Evolutionary conservation across 176 grass and related monocot genomes (phyloP).

Genomic region (Metroxylon sagu): DNA sequence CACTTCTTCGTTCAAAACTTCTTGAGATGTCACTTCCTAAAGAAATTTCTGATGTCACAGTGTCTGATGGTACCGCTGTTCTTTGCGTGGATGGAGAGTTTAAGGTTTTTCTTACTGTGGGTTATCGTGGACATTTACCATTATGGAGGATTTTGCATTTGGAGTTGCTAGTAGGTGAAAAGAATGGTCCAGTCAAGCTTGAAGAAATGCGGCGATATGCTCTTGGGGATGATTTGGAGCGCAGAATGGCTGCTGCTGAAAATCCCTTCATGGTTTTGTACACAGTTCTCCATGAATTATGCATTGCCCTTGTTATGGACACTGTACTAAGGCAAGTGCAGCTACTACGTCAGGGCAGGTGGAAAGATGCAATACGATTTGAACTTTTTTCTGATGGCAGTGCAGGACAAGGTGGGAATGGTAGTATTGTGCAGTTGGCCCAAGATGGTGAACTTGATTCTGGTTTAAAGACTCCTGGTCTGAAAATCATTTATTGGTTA

Average conservation of each 20-base stretch:
- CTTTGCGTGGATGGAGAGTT: slow-evolving; percentile 82
- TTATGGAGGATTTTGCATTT: slow-evolving; percentile 91
- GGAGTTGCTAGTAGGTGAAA: slow-evolving; percentile 91
- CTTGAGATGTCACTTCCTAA: slow-evolving; percentile 58
- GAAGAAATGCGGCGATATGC: slow-evolving; percentile 70
- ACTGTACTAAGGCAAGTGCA: slow-evolving; percentile 74
- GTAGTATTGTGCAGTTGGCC: slow-evolving; percentile 33
- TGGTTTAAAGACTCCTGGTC: slow-evolving; percentile 58
- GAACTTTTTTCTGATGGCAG: slow-evolving; percentile 55
- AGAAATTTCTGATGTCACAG: slow-evolving; percentile 60
- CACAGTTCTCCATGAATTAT: slow-evolving; percentile 77
- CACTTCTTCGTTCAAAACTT: slow-evolving; percentile 73
- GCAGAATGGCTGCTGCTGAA: slow-evolving; percentile 78
- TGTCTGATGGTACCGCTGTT: slow-evolving; percentile 67
- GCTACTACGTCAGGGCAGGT: slow-evolving; percentile 61
- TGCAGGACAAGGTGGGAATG: slow-evolving; percentile 42
- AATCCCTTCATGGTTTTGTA: slow-evolving; percentile 70
- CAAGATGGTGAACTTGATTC: slow-evolving; percentile 68
- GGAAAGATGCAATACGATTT: slow-evolving; percentile 87
- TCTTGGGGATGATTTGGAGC: slow-evolving; percentile 97
- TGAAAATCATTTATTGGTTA: slow-evolving; percentile 83
- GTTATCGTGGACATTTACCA: slow-evolving; percentile 72
- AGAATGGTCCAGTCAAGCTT: slow-evolving; percentile 58
- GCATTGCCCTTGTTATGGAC: slow-evolving; percentile 84
- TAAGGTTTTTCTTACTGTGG: slow-evolving; percentile 82